Evolutionary conservation across 164 flowering plant species (phyloP).

Genomic region (Vitis cinerea): DNA sequence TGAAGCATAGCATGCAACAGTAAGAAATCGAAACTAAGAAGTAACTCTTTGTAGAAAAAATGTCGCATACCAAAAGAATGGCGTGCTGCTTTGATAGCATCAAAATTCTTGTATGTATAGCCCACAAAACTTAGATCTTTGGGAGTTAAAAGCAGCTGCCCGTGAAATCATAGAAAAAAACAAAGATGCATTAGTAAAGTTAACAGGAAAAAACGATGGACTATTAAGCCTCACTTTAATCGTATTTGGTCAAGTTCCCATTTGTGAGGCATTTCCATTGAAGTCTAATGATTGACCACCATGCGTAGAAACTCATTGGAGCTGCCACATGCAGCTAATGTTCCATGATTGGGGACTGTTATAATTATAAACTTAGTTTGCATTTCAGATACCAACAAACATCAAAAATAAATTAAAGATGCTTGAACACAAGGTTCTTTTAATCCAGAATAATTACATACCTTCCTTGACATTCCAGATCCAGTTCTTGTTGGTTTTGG

Average conservation of each 20-base stretch:
- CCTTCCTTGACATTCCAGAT: constrained; percentile 55
- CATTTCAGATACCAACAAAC: too few relatives aligned
- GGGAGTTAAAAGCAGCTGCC: constrained; percentile 57
- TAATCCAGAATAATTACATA: constrained; percentile 11
- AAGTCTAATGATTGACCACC: too few relatives aligned
- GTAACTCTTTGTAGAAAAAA: background rate
- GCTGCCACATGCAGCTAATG: too few relatives aligned
- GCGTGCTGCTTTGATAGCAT: constrained; percentile 58
- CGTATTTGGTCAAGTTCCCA: too few relatives aligned
- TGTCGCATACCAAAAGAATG: constrained; percentile 42
- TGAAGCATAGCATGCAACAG: background rate
- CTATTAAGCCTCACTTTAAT: too few relatives aligned
- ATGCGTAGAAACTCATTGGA: too few relatives aligned
- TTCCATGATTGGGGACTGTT: too few relatives aligned
- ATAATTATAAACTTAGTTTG: too few relatives aligned
- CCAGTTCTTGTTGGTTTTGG: constrained; percentile 39
- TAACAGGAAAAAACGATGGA: too few relatives aligned
- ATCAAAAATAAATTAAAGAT: too few relatives aligned
- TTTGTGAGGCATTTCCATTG: too few relatives aligned
- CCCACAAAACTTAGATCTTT: constrained; percentile 86
- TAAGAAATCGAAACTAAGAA: background rate
- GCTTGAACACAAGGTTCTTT: too few relatives aligned
- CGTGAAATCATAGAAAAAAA: constrained; percentile 6
- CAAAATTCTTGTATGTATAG: constrained; percentile 86
- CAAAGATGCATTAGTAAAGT: background rate